Evolutionary conservation across 495 filamentous ascomycete species (phyloP).

Genomic region (Neurospora africana): DNA sequence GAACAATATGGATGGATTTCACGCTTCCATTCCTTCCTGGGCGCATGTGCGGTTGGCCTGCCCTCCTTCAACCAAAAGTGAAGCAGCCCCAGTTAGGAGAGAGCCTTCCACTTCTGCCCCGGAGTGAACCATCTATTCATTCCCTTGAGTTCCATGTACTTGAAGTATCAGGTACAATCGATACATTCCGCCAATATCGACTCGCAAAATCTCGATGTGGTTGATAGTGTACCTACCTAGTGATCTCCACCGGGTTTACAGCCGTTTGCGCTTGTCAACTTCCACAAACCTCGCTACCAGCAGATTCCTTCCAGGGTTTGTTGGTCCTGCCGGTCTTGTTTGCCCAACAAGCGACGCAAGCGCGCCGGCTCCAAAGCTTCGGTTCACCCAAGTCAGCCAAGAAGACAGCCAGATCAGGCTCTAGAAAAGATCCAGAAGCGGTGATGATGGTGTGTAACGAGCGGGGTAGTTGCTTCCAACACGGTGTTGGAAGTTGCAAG

Average conservation of each 20-base stretch:
- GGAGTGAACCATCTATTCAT: too few relatives aligned
- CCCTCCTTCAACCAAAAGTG: background rate
- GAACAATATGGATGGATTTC: background rate
- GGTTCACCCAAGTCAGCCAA: too few relatives aligned
- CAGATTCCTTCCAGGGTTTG: background rate
- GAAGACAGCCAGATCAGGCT: too few relatives aligned
- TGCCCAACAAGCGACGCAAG: background rate
- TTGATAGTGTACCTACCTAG: too few relatives aligned
- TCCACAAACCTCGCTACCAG: background rate
- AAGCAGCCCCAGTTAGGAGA: too few relatives aligned
- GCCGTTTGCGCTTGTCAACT: background rate
- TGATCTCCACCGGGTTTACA: background rate
- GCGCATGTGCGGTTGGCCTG: background rate
- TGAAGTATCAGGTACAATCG: background rate
- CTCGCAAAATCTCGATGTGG: too few relatives aligned
- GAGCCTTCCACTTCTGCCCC: background rate
- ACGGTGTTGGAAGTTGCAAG: too few relatives aligned
- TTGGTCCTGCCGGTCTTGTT: background rate
- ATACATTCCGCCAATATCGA: background rate
- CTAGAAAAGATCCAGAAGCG: too few relatives aligned
- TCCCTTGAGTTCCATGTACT: too few relatives aligned
- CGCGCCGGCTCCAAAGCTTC: background rate
- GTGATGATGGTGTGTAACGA: too few relatives aligned
- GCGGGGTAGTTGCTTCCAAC: too few relatives aligned
- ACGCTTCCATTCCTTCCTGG: background rate